A percentile compares a stretch with the other conserved stretches of the same genome.
phyloP scores from a whole-genome alignment of 2,329 filamentous ascomycete species.

The Trichoderma gracile region DNA sequence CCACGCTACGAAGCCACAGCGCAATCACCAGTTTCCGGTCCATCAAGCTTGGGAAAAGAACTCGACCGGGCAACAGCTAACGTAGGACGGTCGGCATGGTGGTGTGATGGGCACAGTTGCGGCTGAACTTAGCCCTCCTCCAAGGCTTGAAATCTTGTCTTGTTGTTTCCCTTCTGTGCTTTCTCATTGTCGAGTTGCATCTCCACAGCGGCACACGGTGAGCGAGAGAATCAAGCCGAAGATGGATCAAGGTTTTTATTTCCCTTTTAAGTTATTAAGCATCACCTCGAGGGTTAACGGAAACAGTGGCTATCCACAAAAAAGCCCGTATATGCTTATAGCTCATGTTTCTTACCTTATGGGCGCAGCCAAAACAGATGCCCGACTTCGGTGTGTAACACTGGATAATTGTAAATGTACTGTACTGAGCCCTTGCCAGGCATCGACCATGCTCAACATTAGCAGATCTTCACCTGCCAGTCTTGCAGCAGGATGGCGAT shows the following conservation, averaged over 20 bases:
- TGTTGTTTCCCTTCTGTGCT: not conserved
- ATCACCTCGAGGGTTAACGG: conserved; percentile 18
- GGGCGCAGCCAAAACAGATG: not conserved
- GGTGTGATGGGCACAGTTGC: conserved; percentile 19
- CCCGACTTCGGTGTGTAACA: conserved; percentile 9
- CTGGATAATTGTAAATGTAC: not conserved
- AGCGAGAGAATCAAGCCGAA: conserved; percentile 3
- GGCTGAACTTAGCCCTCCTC: conserved; percentile 19
- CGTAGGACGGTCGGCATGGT: conserved; percentile 2
- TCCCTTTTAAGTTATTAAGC: conserved; percentile 20
- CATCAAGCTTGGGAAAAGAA: not conserved
- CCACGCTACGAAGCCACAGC: conserved; percentile 14
- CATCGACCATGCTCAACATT: not conserved
- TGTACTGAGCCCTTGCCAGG: too few relatives aligned
- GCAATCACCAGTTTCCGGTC: not conserved
- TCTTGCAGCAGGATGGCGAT: not conserved
- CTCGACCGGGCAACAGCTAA: conserved; percentile 4
- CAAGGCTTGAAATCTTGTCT: too few relatives aligned
- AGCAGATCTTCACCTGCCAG: not conserved
- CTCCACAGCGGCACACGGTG: conserved; percentile 8
- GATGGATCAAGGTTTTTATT: conserved; percentile 8
- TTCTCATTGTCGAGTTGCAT: not conserved
- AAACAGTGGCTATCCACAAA: not conserved
- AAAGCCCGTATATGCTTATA: not conserved
- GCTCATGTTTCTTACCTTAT: too few relatives aligned